phyloP scores from a whole-genome alignment of 371 early-diverging fungal species.

The Chytridium lagenaria region DNA sequence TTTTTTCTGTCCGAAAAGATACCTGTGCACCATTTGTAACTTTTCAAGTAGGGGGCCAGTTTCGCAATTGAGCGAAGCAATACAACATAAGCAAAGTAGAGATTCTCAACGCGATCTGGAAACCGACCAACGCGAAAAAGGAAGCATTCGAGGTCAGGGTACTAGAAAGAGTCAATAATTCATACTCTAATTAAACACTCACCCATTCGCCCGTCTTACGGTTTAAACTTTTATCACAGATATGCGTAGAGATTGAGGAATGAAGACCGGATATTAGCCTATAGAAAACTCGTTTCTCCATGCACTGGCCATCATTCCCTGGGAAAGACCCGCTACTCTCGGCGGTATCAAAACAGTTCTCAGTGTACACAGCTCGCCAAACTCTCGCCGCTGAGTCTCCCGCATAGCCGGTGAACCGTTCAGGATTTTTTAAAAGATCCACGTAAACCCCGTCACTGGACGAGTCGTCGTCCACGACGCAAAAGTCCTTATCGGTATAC shows the following conservation, averaged over 20 bases:
- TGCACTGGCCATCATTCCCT: constrained; percentile 57
- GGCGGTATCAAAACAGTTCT: constrained; percentile 84
- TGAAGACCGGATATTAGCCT: constrained; percentile 93
- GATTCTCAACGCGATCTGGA: constrained; percentile 92
- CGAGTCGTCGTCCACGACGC: constrained; percentile 83
- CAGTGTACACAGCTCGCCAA: constrained; percentile 94
- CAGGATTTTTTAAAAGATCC: constrained; percentile 89
- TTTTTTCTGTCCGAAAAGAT: constrained; percentile 8
- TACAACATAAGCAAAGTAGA: constrained; percentile 90
- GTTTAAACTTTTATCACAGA: constrained; percentile 91
- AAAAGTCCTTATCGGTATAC: constrained; percentile 84
- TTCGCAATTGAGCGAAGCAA: constrained; percentile 84
- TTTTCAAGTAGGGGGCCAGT: constrained; percentile 75
- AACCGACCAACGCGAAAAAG: constrained; percentile 82
- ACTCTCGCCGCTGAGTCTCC: constrained; percentile 87
- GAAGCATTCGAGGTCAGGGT: constrained; percentile 85
- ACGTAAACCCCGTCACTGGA: constrained; percentile 81
- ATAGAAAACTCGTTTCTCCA: constrained; percentile 93
- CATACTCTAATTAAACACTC: constrained; percentile 27
- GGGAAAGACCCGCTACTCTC: neutral
- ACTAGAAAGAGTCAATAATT: neutral
- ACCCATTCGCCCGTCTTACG: constrained; percentile 87
- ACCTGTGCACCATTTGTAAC: constrained; percentile 65
- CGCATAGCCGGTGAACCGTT: constrained; percentile 95
- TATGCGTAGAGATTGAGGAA: constrained; percentile 96